Conservation (phyloP, 352 stramenopile species). For the Aphanomyces euteiches region DNA sequence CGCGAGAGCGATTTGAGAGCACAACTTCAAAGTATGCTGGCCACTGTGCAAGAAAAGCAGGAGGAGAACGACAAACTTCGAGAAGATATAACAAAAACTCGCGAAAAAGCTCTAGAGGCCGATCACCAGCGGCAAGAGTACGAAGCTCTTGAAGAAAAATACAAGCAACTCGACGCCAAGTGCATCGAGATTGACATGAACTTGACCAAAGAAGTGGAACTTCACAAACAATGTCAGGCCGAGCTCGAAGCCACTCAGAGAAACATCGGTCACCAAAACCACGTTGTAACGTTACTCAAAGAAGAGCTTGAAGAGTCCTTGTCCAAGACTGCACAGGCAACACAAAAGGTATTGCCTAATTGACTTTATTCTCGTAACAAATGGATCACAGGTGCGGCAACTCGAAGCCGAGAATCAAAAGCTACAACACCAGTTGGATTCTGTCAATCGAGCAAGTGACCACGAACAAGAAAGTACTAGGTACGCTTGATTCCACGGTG, state of each 20-base stretch:
- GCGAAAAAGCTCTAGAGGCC: slow-evolving; percentile 2
- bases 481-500: background rate
- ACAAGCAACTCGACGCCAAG: slow-evolving; percentile 18
- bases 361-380: background rate
- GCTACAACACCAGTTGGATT: slow-evolving; percentile 17
- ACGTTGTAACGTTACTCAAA: slow-evolving; percentile 8
- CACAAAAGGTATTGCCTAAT: slow-evolving; percentile 14
- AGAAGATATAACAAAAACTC: slow-evolving; percentile 16
- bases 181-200: slow-evolving; percentile 12
- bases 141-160: slow-evolving; percentile 13
- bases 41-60: slow-evolving; percentile 9
- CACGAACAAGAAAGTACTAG: slow-evolving; percentile 18
- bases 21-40: slow-evolving; percentile 20
- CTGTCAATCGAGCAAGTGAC: slow-evolving; percentile 11
- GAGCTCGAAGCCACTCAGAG: slow-evolving; percentile 17
- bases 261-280: background rate
- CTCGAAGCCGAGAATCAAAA: slow-evolving; percentile 24
- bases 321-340: background rate
- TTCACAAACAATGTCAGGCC: background rate
- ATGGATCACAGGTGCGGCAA: slow-evolving; percentile 7
- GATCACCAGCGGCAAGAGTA: slow-evolving; percentile 9
- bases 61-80: slow-evolving; percentile 3
- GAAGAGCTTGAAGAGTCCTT: background rate
- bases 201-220: slow-evolving; percentile 17
- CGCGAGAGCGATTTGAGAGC: slow-evolving; percentile 22